These are phyloP conservation scores for Hypoxylon intermedium DNA, from an alignment of 495 filamentous ascomycete genomes.

Conservation along the genomic window DNA sequence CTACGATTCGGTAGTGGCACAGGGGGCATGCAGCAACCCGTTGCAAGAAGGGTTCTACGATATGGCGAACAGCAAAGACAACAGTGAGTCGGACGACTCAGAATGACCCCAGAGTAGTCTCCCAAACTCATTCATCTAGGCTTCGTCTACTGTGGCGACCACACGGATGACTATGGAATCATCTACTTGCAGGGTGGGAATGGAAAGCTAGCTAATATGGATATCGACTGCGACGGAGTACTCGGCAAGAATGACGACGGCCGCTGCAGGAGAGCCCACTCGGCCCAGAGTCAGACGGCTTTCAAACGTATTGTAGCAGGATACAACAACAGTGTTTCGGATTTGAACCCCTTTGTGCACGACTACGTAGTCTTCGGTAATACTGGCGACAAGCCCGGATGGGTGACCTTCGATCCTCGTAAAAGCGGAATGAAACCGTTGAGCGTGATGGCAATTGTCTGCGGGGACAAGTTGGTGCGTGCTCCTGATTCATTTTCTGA, in stretches of 20 bases:
- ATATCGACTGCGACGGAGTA: slow-evolving; percentile 63
- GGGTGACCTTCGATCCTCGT: slow-evolving; percentile 47
- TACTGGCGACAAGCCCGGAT: slow-evolving; percentile 38
- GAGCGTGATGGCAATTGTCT: slow-evolving; percentile 64
- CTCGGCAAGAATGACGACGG: slow-evolving; percentile 39
- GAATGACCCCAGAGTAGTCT: neutral
- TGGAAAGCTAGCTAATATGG: slow-evolving; percentile 51
- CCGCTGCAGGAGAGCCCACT: slow-evolving; percentile 46
- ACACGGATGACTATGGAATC: slow-evolving; percentile 13
- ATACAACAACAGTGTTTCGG: slow-evolving; percentile 44
- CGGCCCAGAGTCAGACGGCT: slow-evolving; percentile 53
- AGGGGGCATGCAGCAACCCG: slow-evolving; percentile 7
- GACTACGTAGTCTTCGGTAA: slow-evolving; percentile 65
- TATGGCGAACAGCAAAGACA: slow-evolving; percentile 8
- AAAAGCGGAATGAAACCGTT: slow-evolving; percentile 56
- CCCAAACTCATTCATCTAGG: neutral
- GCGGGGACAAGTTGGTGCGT: slow-evolving; percentile 52
- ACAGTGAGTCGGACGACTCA: slow-evolving; percentile 4
- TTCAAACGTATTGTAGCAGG: slow-evolving; percentile 48
- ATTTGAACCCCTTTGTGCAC: slow-evolving; percentile 60
- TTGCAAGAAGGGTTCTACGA: slow-evolving; percentile 13
- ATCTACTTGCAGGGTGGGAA: slow-evolving; percentile 10
- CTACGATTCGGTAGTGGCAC: slow-evolving; percentile 9
- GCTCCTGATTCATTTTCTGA: too few relatives aligned
- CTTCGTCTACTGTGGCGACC: slow-evolving; percentile 21